Percentiles rank a stretch among this genome's conserved stretches.
Evolutionary conservation across 129 eudicot species (phyloP).

Genomic region (Centaurea solstitialis): DNA sequence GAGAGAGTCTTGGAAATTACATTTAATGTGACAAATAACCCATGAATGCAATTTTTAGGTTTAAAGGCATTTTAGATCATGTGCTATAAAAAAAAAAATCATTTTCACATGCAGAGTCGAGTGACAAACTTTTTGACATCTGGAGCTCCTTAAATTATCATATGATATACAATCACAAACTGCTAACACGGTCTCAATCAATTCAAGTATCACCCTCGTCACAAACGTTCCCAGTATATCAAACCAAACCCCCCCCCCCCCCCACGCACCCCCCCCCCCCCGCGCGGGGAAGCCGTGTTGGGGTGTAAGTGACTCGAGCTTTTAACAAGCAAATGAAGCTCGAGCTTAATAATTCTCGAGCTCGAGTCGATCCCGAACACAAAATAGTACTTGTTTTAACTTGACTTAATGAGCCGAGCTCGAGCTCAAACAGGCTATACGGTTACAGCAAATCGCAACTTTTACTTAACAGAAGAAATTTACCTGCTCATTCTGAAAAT

Average conservation of each 20-base stretch:
- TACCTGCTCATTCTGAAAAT: constrained; percentile 84
- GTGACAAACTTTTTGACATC: background rate
- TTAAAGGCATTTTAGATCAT: background rate
- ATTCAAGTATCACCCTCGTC: background rate
- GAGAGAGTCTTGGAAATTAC: background rate
- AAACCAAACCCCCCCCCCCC: too few relatives aligned
- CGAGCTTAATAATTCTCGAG: too few relatives aligned
- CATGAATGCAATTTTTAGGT: background rate
- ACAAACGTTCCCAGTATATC: background rate
- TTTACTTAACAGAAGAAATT: background rate
- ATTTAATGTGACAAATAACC: background rate
- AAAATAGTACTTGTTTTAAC: too few relatives aligned
- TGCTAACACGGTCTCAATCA: background rate
- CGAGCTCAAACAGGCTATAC: background rate
- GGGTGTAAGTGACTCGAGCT: too few relatives aligned
- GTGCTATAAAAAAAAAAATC: background rate
- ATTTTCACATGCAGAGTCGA: background rate
- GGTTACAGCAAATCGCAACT: background rate
- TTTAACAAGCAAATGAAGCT: too few relatives aligned
- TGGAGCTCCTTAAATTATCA: background rate
- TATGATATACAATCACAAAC: background rate
- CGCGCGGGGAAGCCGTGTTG: too few relatives aligned
- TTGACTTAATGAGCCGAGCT: too few relatives aligned
- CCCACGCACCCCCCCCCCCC: too few relatives aligned
- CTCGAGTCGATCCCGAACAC: too few relatives aligned